phyloP scores from a whole-genome alignment of 176 grass and related monocot species.

The Musa troglodytarum region DNA sequence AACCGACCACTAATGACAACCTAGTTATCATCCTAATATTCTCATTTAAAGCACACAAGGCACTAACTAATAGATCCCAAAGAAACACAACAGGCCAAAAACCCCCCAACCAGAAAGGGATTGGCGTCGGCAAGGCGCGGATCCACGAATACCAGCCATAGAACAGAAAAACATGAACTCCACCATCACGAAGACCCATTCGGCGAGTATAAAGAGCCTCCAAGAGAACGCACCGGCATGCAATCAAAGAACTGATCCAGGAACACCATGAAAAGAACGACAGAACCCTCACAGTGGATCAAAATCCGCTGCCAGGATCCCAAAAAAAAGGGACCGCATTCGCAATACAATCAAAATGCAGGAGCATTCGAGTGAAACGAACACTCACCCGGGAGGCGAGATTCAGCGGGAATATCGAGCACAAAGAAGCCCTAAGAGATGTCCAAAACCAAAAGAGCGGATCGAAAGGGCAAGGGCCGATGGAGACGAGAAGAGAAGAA shows the following conservation, averaged over 20 bases:
- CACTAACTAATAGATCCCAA: not conserved
- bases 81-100: not conserved
- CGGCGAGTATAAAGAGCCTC: not conserved
- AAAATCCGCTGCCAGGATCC: not conserved
- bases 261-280: not conserved
- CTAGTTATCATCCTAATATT: not conserved
- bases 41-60: not conserved
- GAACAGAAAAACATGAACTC: too few species aligned
- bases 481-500: not conserved
- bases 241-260: not conserved
- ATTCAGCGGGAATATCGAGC: not conserved
- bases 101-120: not conserved
- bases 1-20: not conserved
- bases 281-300: not conserved
- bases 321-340: not conserved
- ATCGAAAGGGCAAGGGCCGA: too few species aligned
- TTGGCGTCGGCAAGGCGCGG: too few species aligned
- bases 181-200: not conserved
- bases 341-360: not conserved
- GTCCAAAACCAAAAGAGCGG: not conserved
- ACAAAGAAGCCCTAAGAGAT: not conserved
- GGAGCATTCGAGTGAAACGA: not conserved
- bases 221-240: not conserved
- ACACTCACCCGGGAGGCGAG: not conserved
- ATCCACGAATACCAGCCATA: too few species aligned